Base-by-base conservation (phyloP, 352 stramenopile species). In the Globisporangium mamillatum region DNA sequence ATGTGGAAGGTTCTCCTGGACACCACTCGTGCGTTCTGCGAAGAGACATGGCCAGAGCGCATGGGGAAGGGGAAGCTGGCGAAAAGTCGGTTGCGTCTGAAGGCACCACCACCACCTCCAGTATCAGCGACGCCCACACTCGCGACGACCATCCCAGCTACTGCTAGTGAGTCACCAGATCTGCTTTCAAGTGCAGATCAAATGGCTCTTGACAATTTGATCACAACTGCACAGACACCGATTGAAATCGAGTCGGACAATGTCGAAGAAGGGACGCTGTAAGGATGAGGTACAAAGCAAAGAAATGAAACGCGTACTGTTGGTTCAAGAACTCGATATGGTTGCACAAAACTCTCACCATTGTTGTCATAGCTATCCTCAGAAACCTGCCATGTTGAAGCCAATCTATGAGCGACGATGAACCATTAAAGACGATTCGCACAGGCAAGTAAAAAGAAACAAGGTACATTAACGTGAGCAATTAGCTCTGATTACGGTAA, bases 31-130 rank as follows among this genome's bases (percentile, higher is more conserved):
- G 64, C 64, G 4, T 89, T 86, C 57, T 92, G 84, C 44, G 84
- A 92, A 71, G 75, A 80, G 6, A 80, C 77, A 55, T 92, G 84
- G 84, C 82, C 82, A 5, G 81, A 92, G 50, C 84, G 82, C 18
- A 75, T 71, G 56, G 76, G 81, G 22, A 87, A 87, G 55, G 62
- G 68, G 24, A 86, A 86, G 44, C 6, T 55, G 1, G 18, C 59
- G 5, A 86, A 84, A 60, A 79, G 73, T 12, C 72, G 70, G 9
- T 32, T 66, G 12, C 68, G 75, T 25, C 29, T 59, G 3, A 87
- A 84, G 53, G 14, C 25, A 20, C 14, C 36, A 44, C 18, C 41
- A 18, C 29, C 29, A 5, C 14, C 32, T 16, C 24, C 36, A 27
- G 18, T 25, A 59, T 8, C 55, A 46, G 22, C 16, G 3, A 8